Evolutionary conservation across 192 early-diverging fungal species (phyloP).

Genomic region (Phycomyces blakesleeanus): DNA sequence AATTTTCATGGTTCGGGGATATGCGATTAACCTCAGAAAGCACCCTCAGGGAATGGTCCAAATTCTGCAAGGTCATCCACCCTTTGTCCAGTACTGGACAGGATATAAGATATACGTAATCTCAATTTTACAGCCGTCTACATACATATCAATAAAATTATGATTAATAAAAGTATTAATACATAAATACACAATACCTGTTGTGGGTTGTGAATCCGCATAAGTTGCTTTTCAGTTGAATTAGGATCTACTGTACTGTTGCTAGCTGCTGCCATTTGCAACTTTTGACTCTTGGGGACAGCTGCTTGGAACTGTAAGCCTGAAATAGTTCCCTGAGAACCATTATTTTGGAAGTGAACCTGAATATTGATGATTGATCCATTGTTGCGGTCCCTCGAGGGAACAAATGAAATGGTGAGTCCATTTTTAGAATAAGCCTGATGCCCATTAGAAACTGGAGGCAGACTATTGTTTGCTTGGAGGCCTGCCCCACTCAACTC

Average conservation of each 20-base stretch:
- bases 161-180: conserved; percentile 1
- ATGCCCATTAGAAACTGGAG: conserved; percentile 19
- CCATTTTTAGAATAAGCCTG: conserved; percentile 79
- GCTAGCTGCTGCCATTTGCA: conserved; percentile 81
- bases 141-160: neutral
- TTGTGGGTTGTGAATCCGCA: conserved; percentile 86
- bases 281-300: conserved; percentile 87
- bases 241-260: conserved; percentile 59
- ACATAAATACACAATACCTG: conserved; percentile 32
- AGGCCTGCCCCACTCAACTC: neutral
- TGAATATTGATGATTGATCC: conserved; percentile 62
- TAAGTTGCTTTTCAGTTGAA: conserved; percentile 65
- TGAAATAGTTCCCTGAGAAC: conserved; percentile 48
- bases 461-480: conserved; percentile 8
- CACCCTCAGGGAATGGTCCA: conserved; percentile 54
- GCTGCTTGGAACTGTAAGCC: conserved; percentile 86
- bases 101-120: conserved; percentile 48
- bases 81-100: conserved; percentile 39
- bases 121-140: conserved; percentile 56
- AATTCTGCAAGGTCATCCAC: conserved; percentile 55
- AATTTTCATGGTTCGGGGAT: too few relatives aligned
- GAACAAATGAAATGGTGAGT: conserved; percentile 68
- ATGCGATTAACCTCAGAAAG: conserved; percentile 14
- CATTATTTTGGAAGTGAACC: conserved; percentile 66
- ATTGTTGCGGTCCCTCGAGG: conserved; percentile 60